Percentiles rank a stretch among this genome's conserved stretches.
Conservation (phyloP, 139 green algal species). For the Klebsormidium nitens region DNA sequence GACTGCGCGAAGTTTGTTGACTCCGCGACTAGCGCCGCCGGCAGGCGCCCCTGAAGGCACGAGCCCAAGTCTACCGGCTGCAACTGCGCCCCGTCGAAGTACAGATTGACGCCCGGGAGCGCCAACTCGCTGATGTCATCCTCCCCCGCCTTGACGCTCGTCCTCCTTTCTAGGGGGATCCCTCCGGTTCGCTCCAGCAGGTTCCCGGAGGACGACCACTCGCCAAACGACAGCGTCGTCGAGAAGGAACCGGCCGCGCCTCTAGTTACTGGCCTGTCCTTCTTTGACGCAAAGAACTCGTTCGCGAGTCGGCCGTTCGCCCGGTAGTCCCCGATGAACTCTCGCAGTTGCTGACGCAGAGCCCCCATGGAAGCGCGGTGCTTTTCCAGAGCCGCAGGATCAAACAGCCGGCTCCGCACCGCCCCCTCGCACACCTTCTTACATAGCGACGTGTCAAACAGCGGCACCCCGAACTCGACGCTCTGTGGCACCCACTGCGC, state of each 20-base stretch:
- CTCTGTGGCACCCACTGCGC: constrained; percentile 63
- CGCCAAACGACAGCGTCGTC: no score
- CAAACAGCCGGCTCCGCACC: constrained; percentile 46
- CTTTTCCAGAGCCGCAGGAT: constrained; percentile 18
- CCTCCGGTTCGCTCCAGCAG: background rate
- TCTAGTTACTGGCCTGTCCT: no score
- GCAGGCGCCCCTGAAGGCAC: constrained; percentile 45
- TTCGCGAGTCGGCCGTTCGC: constrained; percentile 37
- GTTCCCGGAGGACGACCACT: no score
- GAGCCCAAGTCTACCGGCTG: constrained; percentile 41
- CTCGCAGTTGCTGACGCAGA: constrained; percentile 46
- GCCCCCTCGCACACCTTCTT: constrained; percentile 55
- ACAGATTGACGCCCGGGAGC: constrained; percentile 51
- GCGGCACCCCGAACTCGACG: constrained; percentile 65
- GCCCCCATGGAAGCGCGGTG: constrained; percentile 47
- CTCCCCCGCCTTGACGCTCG: background rate
- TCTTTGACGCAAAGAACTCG: no score
- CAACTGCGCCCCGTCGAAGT: constrained; percentile 51
- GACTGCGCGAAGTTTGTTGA: no score
- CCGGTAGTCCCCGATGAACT: constrained; percentile 46
- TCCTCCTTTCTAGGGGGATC: background rate
- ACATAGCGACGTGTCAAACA: constrained; percentile 63
- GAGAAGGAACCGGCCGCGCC: no score
- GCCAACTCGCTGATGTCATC: constrained; percentile 30
- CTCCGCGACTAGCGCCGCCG: constrained; percentile 25